phyloP scores from a whole-genome alignment of 2,329 filamentous ascomycete species.

The Trichoderma hamatum region DNA sequence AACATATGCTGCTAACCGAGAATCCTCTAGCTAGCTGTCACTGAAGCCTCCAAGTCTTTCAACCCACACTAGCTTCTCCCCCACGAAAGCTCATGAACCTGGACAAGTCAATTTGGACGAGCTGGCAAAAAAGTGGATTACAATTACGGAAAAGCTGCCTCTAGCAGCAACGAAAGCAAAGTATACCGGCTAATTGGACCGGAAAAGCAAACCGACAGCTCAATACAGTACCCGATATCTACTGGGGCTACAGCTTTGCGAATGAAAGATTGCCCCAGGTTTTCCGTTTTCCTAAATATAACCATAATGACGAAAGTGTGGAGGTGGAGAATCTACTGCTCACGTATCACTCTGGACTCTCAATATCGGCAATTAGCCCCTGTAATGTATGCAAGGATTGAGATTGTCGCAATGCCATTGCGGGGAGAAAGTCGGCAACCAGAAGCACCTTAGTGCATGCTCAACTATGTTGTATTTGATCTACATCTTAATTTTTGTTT shows the following conservation, averaged over 20 bases:
- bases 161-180: background rate
- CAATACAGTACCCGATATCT: background rate
- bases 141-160: constrained; percentile 7
- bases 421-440: constrained; percentile 6
- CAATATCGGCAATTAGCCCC: background rate
- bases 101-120: background rate
- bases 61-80: background rate
- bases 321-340: constrained; percentile 4
- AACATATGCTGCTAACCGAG: background rate
- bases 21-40: constrained; percentile 1
- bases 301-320: constrained; percentile 16
- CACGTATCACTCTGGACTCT: background rate
- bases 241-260: background rate
- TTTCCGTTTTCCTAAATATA: constrained; percentile 13
- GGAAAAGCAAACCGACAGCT: background rate
- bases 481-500: background rate
- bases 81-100: constrained; percentile 8
- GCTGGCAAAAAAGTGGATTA: background rate
- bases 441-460: background rate
- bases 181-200: background rate
- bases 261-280: background rate
- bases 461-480: background rate
- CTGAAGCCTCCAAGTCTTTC: background rate
- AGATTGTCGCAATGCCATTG: background rate
- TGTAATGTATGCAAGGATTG: background rate